These are phyloP conservation scores for Juglanconis oblonga DNA, from an alignment of 2,329 filamentous ascomycete species.

Conservation along the genomic window DNA sequence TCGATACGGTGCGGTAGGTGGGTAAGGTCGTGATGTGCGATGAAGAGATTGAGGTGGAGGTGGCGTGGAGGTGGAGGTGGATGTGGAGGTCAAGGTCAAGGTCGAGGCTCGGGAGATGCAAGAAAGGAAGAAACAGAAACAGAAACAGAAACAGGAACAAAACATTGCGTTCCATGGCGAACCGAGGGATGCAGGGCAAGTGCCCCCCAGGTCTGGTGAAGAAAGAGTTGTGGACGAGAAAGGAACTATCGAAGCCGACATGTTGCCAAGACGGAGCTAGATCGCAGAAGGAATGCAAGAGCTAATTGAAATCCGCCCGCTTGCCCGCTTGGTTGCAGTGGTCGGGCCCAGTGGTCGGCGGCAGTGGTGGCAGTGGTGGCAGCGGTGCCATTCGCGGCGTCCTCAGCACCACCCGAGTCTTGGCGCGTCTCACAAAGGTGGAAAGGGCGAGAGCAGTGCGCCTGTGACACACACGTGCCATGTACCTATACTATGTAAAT, in stretches of 20 bases:
- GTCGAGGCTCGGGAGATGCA: background rate
- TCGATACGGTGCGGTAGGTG: background rate
- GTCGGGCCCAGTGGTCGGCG: no score
- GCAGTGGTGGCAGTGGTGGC: no score
- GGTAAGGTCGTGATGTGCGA: background rate
- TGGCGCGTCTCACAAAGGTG: slow-evolving; percentile 18
- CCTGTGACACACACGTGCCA: no score
- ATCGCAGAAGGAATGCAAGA: background rate
- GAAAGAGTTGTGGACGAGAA: background rate
- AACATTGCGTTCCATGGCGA: no score
- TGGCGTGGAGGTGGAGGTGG: background rate
- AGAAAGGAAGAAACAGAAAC: background rate
- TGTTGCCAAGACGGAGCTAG: slow-evolving; percentile 9
- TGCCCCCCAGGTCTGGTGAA: background rate
- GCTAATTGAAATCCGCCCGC: background rate
- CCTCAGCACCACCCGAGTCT: background rate
- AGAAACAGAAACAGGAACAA: background rate
- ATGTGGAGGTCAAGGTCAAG: no score
- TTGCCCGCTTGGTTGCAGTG: background rate
- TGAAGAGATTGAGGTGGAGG: slow-evolving; percentile 10
- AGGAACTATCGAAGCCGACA: slow-evolving; percentile 6
- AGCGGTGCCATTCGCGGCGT: background rate
- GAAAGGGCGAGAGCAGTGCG: background rate
- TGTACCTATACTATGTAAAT: no score
- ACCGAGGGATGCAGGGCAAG: background rate